These are phyloP conservation scores for Stylonectria norvegica DNA, from an alignment of 2,329 filamentous ascomycete genomes.

Conservation along the genomic window DNA sequence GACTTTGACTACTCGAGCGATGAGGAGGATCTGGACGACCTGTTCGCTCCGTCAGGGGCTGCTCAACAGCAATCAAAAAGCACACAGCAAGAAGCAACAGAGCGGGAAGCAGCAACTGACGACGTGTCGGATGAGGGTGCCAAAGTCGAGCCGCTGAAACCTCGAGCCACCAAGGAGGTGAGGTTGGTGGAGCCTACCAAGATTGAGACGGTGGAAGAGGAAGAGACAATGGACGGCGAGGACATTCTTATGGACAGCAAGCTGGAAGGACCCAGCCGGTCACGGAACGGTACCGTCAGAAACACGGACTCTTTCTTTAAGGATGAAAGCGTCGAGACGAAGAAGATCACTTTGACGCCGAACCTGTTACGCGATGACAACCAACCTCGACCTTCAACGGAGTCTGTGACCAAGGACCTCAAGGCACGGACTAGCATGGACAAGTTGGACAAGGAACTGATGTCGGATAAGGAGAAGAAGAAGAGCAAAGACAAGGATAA, in stretches of 20 bases:
- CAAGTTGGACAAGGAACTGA: slow-evolving; percentile 53
- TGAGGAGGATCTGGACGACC: slow-evolving; percentile 55
- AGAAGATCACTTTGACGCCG: slow-evolving; percentile 95
- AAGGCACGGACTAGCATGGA: slow-evolving; percentile 69
- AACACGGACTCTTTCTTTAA: slow-evolving; percentile 98
- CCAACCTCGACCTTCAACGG: slow-evolving; percentile 50
- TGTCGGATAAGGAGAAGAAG: slow-evolving; percentile 70
- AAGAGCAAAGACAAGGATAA: slow-evolving; percentile 71
- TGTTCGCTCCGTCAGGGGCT: slow-evolving; percentile 35
- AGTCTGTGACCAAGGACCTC: slow-evolving; percentile 43
- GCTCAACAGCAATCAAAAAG: slow-evolving; percentile 28
- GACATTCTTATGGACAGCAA: slow-evolving; percentile 62
- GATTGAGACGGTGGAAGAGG: slow-evolving; percentile 35
- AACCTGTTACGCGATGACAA: slow-evolving; percentile 84
- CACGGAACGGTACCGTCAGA: slow-evolving; percentile 79
- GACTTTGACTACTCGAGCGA: slow-evolving; percentile 83
- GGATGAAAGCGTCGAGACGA: slow-evolving; percentile 90
- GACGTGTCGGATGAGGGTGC: slow-evolving; percentile 48
- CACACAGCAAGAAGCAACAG: slow-evolving; percentile 28
- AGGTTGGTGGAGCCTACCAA: slow-evolving; percentile 33
- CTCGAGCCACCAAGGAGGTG: slow-evolving; percentile 41
- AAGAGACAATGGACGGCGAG: slow-evolving; percentile 52
- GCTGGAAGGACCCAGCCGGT: slow-evolving; percentile 54
- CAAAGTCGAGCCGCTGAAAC: slow-evolving; percentile 55
- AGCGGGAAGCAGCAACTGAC: slow-evolving; percentile 29